Conservation (phyloP, 306 rosid genomes). For the Citrullus colocynthis region DNA sequence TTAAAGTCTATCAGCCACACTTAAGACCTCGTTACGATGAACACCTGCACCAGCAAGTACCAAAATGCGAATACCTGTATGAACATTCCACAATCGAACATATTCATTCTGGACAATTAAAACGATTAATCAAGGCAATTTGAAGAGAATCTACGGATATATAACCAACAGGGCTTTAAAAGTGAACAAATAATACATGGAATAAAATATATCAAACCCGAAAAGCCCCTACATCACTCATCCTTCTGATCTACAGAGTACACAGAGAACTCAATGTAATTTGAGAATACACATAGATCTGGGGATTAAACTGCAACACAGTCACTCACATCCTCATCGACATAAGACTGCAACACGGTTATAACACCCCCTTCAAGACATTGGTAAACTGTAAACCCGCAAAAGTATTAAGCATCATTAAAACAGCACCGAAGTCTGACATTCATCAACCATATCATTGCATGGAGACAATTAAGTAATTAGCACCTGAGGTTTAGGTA, state of each 20-base stretch:
- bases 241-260: constrained; percentile 83
- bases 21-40: constrained; percentile 92
- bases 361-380: constrained; percentile 80
- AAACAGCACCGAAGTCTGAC: background rate
- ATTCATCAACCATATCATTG: background rate
- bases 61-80: constrained; percentile 82
- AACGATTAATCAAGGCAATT: constrained; percentile 18
- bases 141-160: background rate
- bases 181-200: too few relatives aligned
- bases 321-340: constrained; percentile 79
- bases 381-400: constrained; percentile 63
- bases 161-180: too few relatives aligned
- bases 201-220: too few relatives aligned
- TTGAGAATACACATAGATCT: background rate
- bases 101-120: constrained; percentile 69
- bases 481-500: background rate
- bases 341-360: constrained; percentile 80
- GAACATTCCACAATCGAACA: constrained; percentile 90
- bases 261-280: constrained; percentile 14
- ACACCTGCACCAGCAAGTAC: constrained; percentile 95
- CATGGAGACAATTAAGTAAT: background rate
- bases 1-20: constrained; percentile 40
- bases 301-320: background rate
- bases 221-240: constrained; percentile 14
- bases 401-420: constrained; percentile 11